Base-by-base conservation (phyloP, 2,329 filamentous ascomycete genomes). In the Phyllosticta paracitricarpa region DNA sequence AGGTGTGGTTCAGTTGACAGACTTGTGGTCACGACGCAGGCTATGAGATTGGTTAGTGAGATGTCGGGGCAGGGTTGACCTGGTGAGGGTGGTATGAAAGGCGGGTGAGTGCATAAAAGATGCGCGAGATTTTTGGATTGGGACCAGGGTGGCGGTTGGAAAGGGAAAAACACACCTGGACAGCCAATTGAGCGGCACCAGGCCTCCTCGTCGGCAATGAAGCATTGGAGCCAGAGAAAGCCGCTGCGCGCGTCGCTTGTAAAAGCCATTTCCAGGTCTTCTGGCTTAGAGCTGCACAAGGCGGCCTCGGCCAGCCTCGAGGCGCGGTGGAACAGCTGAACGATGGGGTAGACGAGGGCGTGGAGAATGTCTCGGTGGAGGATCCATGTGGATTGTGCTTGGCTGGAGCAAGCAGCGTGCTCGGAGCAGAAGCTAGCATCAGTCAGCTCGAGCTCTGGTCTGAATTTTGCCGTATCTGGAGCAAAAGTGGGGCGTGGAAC, bases 331-430 rank as follows among this genome's bases (percentile, higher is more conserved):
- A 81, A 81, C 59, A 85, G 77, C 63, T 82, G 75, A 35, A 82
- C 80, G 8, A 85, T 72, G n/a, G 82, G 83, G 57, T 82, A 78
- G 58, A 84, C 76, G 14, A 84, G 75, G 35, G 81, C 82, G 65
- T 84, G 82, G 59, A 84, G 78, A 59, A 84, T 78, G 63, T 84
- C 82, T 67, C 82, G 81, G 65, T 84, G 81, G 22, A 84, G 75
- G 14, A 81, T 71, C 74, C 76, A 80, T 60, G 72, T 71, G 51
- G 74, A 70, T 35, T 71, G 68, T 22, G 73, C 68, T 19, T 72
- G 66, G 2, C 61, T 22, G 30, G 71, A 68, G 60, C 70, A 71
- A 58, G 68, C 64, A 9, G 68, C 63, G 64, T 81, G 79, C 14
- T 70, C 62, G 33, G 69, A 61, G 70, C 78, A 81, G 63, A 80